Evolutionary conservation across 257 asterid species (phyloP).

Genomic region (Primulina tabacum): DNA sequence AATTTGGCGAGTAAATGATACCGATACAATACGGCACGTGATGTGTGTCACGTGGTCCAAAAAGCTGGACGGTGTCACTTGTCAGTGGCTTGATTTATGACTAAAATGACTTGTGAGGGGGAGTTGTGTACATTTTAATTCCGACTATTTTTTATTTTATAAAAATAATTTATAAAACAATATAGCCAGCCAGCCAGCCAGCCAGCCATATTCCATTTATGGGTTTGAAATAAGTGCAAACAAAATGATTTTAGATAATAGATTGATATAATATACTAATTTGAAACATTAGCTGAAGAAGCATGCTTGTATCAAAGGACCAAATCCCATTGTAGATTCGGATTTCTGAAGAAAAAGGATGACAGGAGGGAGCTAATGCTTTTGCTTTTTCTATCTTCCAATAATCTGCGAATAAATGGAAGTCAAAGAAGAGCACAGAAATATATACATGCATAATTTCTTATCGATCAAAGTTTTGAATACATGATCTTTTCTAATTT

Average conservation of each 20-base stretch:
- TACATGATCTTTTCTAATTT: neutral
- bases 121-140: neutral
- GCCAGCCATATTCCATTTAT: no score
- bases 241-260: no score
- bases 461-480: neutral
- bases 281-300: neutral
- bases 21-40: slow-evolving; percentile 28
- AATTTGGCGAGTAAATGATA: slow-evolving; percentile 32
- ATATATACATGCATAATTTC: neutral
- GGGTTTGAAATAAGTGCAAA: no score
- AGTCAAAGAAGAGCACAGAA: no score
- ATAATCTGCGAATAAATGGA: no score
- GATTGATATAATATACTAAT: neutral
- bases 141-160: neutral
- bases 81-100: slow-evolving; percentile 25
- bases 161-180: no score
- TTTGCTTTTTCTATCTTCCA: neutral
- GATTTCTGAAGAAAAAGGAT: neutral
- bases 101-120: neutral
- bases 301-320: neutral
- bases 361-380: neutral
- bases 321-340: neutral
- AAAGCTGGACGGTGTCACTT: slow-evolving; percentile 32
- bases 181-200: no score
- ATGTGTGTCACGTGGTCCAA: slow-evolving; percentile 28